Conservation (phyloP, 1,284 basidiomycete genomes). For the Kalmanozyma brasiliensis region DNA sequence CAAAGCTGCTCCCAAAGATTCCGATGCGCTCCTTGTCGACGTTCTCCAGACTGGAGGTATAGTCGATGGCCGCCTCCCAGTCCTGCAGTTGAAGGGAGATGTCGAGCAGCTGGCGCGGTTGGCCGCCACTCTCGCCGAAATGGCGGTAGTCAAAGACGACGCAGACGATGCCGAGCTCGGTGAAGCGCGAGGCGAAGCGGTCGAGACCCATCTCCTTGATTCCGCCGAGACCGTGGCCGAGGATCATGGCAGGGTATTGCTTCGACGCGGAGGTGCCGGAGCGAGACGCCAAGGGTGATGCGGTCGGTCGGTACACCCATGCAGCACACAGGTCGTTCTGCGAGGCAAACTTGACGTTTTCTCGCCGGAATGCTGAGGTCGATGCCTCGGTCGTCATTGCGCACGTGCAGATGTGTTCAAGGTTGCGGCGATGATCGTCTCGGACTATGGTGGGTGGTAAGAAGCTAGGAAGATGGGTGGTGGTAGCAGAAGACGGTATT, state of each 20-base stretch:
- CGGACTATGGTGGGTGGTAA: too few relatives aligned
- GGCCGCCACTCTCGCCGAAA: constrained; percentile 39
- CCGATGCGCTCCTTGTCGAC: constrained; percentile 52
- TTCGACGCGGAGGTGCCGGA: neutral
- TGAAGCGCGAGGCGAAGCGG: constrained; percentile 36
- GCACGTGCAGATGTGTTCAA: too few relatives aligned
- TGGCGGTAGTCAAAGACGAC: constrained; percentile 59
- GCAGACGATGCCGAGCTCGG: constrained; percentile 42
- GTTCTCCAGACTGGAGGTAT: constrained; percentile 18
- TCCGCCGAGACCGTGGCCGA: constrained; percentile 55
- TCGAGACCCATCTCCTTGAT: constrained; percentile 56
- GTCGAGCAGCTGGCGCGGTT: constrained; percentile 54
- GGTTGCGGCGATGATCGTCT: too few relatives aligned
- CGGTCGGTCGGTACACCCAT: constrained; percentile 45
- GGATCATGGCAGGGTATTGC: constrained; percentile 38
- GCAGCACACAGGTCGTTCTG: constrained; percentile 31
- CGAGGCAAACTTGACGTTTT: constrained; percentile 43
- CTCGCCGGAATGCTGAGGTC: constrained; percentile 19
- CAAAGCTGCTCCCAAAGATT: constrained; percentile 56
- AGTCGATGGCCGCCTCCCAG: constrained; percentile 49
- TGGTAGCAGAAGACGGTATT: too few relatives aligned
- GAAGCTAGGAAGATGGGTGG: too few relatives aligned
- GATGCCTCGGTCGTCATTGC: constrained; percentile 22
- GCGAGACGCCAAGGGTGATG: neutral
- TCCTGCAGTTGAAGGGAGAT: constrained; percentile 48